Evolutionary conservation across 2,329 filamentous ascomycete genomes (phyloP), one percentile per base, ranked within the genome.

Genomic region (Verticillium albo-atrum): DNA sequence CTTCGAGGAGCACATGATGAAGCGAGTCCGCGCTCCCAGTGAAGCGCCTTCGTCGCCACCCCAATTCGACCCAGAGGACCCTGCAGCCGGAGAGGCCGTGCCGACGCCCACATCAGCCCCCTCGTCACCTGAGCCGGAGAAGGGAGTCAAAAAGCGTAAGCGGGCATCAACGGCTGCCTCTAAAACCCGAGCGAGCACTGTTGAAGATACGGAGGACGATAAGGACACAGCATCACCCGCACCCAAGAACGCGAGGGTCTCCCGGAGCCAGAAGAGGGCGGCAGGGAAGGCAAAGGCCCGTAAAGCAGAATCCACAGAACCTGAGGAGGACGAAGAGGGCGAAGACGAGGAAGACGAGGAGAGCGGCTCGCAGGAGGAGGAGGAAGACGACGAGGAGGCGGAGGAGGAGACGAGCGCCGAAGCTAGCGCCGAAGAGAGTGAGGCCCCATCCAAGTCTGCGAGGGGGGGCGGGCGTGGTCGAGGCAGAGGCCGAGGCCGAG

Each of bases 141-240:
- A 58, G 26, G 54, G 56, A 37, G 50, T 61, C 60, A 62, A 74
- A 66, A 82, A 81, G 70, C 77, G 79, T 57, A 82, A 80, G 69
- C 74, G 79, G 35, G 72, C 72, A 23, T 72, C 72, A 23, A 72
- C 74, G 2, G 68, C 68, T 1, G 65, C 67, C 12, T 69, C 76
- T 12, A 75, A 74, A 59, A 63, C 62, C 9, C 62, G 66, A n/a
- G 61, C 62, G 32, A 82, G 79, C 63, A 82, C 80, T 6, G 75
- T 82, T n/a, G 81, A 81, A 3, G 80, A 82, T 58, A 81, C 80
- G 1, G 81, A 83, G 63, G 76, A 77, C 47, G 75, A 77, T 52
- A 79, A 75, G n/a, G 73, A 74, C 35, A 68, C 69, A 26, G 71
- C 74, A 57, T 77, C 75, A 56, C 77, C 75, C 58, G 68, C 73